phyloP scores from a whole-genome alignment of 148 eudicot species.

The Nepenthes gracilis region DNA sequence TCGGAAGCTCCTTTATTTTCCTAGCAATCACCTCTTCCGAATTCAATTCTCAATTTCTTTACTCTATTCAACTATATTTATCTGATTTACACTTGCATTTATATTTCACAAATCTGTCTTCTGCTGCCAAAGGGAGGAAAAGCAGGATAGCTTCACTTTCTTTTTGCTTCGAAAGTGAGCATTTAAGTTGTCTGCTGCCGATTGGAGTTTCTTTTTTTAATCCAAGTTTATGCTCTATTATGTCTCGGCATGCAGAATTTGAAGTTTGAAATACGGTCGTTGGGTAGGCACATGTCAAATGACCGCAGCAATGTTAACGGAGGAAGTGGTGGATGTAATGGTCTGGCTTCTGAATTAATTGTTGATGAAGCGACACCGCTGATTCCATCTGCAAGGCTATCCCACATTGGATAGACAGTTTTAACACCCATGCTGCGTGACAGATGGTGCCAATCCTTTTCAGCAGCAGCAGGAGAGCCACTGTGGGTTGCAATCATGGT shows the following conservation, averaged over 20 bases:
- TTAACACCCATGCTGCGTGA: not conserved
- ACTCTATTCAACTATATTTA: no score
- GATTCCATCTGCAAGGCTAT: conserved; percentile 25
- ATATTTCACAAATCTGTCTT: no score
- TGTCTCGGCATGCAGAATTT: conserved; percentile 15
- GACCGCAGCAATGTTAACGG: conserved; percentile 15
- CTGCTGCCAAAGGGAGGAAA: no score
- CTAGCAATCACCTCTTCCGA: no score
- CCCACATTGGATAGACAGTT: conserved; percentile 29
- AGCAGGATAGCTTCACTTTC: no score
- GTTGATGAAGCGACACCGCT: conserved; percentile 32
- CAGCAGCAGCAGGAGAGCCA: no score
- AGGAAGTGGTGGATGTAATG: conserved; percentile 13
- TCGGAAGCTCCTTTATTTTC: no score
- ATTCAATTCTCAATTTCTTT: no score
- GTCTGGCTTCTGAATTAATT: conserved; percentile 7
- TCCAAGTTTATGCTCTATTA: not conserved
- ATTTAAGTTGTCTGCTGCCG: not conserved
- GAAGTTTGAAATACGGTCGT: conserved; percentile 37
- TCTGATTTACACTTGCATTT: no score
- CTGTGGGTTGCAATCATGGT: no score
- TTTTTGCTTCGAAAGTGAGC: no score
- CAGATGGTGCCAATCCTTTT: no score
- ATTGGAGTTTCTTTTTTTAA: not conserved
- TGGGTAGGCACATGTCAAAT: conserved; percentile 19